Evolutionary conservation across 768 basidiomycete genomes (phyloP), one percentile per base, ranked within the genome.

Genomic region (Tylopilus subfusipes): DNA sequence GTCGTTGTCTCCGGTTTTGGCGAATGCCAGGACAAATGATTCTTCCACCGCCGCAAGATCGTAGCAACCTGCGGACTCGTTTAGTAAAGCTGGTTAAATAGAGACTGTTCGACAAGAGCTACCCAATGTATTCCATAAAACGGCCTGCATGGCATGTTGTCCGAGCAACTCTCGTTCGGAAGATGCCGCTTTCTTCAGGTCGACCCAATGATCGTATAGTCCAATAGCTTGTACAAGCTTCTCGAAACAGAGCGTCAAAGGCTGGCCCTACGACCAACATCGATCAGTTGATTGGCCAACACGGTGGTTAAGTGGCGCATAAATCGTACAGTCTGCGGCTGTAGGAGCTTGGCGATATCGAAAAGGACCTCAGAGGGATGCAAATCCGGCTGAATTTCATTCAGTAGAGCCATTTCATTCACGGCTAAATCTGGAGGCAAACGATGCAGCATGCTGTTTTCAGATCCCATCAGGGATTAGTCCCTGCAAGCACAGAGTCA

Each of bases 291-390:
- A 48, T 48, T 57, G 9, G 31, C 13, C 22, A 51, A 33, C 31
- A 42, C 10, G 27, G 25, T 46, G 13, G 14, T 33, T 44, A 22
- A 46, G 25, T 16, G 21, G 18, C 29, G 21, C 43, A 49, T 27
- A 50, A 31, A 55, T 36, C 76, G 22, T 65, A 88, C 88, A 66
- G 82, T 80, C 63, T 78, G 72, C 11, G 86, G 81, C 39, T 83
- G 79, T 50, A 90, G 69, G n/a, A 92, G 76, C 67, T 92, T 92
- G 64, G 79, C 78, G 13, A 88, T 82, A 65, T 93, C 91, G 62
- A 79, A 85, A 39, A 93, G 76, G 36, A 91, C 76, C 66, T 93
- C 90, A 5, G 84, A 74, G 14, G 90, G 88, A 58, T 90, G 84
- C 34, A 89, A 74, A 61, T 88, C 81, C 5, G 85, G 80, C 63